Evolutionary conservation across 2,329 filamentous ascomycete genomes (phyloP).

Genomic region (Eutypella sp.): DNA sequence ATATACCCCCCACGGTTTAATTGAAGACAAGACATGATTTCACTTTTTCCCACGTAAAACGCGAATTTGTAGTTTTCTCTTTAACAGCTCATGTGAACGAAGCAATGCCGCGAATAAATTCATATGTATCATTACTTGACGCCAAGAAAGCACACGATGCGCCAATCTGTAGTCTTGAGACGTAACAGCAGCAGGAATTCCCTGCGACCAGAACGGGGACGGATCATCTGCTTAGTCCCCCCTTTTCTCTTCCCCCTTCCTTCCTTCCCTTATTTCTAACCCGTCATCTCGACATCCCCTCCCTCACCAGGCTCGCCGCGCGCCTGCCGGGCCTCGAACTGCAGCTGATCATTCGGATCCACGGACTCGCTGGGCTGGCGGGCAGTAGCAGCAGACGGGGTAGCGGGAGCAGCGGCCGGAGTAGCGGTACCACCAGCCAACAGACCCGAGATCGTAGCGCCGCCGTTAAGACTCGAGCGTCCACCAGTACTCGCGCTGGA

Average conservation of each 20-base stretch:
- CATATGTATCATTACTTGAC: too few relatives aligned
- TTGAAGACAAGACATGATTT: too few relatives aligned
- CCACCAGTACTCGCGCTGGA: slow-evolving; percentile 14
- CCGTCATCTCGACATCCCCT: slow-evolving; percentile 57
- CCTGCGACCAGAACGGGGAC: too few relatives aligned
- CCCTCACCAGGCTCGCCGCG: slow-evolving; percentile 34
- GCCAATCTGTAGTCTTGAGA: too few relatives aligned
- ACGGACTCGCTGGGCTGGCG: slow-evolving; percentile 24
- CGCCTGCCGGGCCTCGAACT: slow-evolving; percentile 49
- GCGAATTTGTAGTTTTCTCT: too few relatives aligned
- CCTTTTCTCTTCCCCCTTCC: not conserved
- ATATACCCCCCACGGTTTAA: too few relatives aligned
- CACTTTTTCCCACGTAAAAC: too few relatives aligned
- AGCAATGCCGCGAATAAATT: too few relatives aligned
- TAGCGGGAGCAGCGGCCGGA: slow-evolving; percentile 12
- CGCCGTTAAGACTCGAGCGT: slow-evolving; percentile 19
- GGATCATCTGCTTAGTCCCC: too few relatives aligned
- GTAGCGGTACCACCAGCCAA: slow-evolving; percentile 17
- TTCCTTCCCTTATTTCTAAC: slow-evolving; percentile 29
- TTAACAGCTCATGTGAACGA: too few relatives aligned
- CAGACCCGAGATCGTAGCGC: slow-evolving; percentile 17
- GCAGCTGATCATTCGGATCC: slow-evolving; percentile 49
- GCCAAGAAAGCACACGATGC: too few relatives aligned
- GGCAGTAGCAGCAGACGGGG: slow-evolving; percentile 15
- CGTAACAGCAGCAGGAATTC: too few relatives aligned